These are phyloP conservation scores for Leishmania guyanensis DNA, from an alignment of 208 protist genomes.

Conservation along the genomic window DNA sequence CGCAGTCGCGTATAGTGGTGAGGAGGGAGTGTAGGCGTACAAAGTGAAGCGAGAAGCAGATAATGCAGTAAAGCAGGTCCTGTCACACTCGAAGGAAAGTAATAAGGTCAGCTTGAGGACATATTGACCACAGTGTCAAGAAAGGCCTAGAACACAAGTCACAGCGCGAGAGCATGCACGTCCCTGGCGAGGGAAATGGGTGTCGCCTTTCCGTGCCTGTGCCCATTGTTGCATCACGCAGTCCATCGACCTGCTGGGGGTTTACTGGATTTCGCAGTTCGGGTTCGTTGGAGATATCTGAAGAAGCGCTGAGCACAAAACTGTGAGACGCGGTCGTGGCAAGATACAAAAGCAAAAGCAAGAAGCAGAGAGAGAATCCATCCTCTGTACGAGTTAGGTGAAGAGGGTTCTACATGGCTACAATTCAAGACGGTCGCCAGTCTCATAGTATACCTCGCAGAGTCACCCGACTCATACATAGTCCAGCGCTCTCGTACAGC, in stretches of 20 bases:
- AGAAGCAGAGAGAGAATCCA: conserved; percentile 25
- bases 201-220: neutral
- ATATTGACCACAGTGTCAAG: neutral
- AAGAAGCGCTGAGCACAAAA: neutral
- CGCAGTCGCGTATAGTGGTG: neutral
- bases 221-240: too few relatives aligned
- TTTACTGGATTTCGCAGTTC: neutral
- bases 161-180: neutral
- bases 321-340: neutral
- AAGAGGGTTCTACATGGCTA: neutral
- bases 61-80: neutral
- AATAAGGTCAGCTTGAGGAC: neutral
- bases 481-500: conserved; percentile 21
- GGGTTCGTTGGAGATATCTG: neutral
- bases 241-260: neutral
- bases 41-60: neutral
- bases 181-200: neutral
- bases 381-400: conserved; percentile 2
- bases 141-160: neutral
- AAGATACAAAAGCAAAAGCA: conserved; percentile 3
- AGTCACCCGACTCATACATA: neutral
- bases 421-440: neutral
- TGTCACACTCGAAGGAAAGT: neutral
- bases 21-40: neutral
- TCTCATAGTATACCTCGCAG: neutral